Conservation (phyloP, 495 filamentous ascomycete genomes). For the Daldinia decipiens region DNA sequence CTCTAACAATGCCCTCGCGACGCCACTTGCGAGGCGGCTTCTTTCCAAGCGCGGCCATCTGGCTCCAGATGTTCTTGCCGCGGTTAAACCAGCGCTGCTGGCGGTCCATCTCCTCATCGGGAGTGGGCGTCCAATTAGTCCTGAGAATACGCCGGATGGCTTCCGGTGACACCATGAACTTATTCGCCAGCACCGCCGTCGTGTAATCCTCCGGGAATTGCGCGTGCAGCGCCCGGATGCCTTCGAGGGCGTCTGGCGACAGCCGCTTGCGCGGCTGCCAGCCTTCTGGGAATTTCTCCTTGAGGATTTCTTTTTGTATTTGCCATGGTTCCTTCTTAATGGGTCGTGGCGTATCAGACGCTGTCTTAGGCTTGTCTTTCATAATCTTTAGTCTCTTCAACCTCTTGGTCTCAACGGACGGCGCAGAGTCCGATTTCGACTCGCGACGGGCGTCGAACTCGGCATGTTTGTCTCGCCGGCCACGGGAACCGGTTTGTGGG, state of each 20-base stretch:
- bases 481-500: background rate
- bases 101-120: slow-evolving; percentile 68
- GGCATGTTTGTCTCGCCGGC: slow-evolving; percentile 6
- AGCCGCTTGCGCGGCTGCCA: slow-evolving; percentile 88
- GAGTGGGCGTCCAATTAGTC: slow-evolving; percentile 79
- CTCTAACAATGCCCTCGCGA: slow-evolving; percentile 68
- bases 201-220: slow-evolving; percentile 80
- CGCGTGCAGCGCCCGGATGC: slow-evolving; percentile 80
- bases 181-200: slow-evolving; percentile 74
- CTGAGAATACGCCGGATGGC: slow-evolving; percentile 86
- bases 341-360: background rate
- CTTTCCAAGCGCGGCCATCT: slow-evolving; percentile 73
- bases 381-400: slow-evolving; percentile 40
- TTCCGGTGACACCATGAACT: slow-evolving; percentile 88
- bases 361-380: slow-evolving; percentile 10
- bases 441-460: background rate
- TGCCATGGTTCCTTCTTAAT: slow-evolving; percentile 67
- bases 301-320: slow-evolving; percentile 73
- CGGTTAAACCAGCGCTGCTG: slow-evolving; percentile 80
- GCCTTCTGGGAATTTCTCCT: slow-evolving; percentile 76
- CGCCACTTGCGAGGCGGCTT: slow-evolving; percentile 77
- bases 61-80: slow-evolving; percentile 78
- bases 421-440: background rate
- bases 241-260: slow-evolving; percentile 88
- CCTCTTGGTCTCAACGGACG: slow-evolving; percentile 20